These are phyloP conservation scores for Fulvia fulva DNA, from an alignment of 2,329 filamentous ascomycete genomes.

Conservation along the genomic window DNA sequence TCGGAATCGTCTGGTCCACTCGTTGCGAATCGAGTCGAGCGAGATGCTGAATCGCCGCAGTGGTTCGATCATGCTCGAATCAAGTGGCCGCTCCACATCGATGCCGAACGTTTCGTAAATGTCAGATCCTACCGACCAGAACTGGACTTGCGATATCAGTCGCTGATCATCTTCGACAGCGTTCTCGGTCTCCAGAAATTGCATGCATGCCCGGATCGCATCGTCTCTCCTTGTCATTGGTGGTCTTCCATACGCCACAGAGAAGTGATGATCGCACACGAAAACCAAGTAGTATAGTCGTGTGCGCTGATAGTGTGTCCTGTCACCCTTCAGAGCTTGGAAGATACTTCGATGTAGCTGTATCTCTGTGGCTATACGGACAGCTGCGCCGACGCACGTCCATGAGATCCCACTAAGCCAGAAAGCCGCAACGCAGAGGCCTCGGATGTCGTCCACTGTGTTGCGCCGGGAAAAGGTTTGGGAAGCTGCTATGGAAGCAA, in stretches of 20 bases:
- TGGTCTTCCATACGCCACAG: slow-evolving; percentile 36
- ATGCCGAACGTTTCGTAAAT: slow-evolving; percentile 30
- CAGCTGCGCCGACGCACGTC: slow-evolving; percentile 31
- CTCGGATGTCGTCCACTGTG: slow-evolving; percentile 31
- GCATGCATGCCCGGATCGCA: slow-evolving; percentile 28
- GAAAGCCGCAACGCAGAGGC: slow-evolving; percentile 38
- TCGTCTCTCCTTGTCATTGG: slow-evolving; percentile 36
- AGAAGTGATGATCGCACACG: slow-evolving; percentile 40
- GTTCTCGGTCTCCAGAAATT: slow-evolving; percentile 33
- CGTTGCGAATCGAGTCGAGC: slow-evolving; percentile 25
- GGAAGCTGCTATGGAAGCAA: slow-evolving; percentile 27
- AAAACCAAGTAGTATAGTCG: slow-evolving; percentile 40
- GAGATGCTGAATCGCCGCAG: slow-evolving; percentile 27
- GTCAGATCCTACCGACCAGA: slow-evolving; percentile 26
- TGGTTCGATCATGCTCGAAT: slow-evolving; percentile 32
- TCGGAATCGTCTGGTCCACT: slow-evolving; percentile 27
- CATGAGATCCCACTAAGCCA: slow-evolving; percentile 36
- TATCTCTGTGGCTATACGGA: slow-evolving; percentile 40
- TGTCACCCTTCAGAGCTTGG: slow-evolving; percentile 33
- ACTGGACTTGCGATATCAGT: slow-evolving; percentile 27
- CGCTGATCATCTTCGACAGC: slow-evolving; percentile 30
- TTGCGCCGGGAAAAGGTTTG: slow-evolving; percentile 28
- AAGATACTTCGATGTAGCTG: slow-evolving; percentile 37
- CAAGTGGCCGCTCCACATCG: slow-evolving; percentile 27
- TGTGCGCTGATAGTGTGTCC: slow-evolving; percentile 33